A percentile compares a stretch with the other conserved stretches of the same genome.
Conservation (phyloP, 495 filamentous ascomycete genomes). For the Aspergillus taichungensis region DNA sequence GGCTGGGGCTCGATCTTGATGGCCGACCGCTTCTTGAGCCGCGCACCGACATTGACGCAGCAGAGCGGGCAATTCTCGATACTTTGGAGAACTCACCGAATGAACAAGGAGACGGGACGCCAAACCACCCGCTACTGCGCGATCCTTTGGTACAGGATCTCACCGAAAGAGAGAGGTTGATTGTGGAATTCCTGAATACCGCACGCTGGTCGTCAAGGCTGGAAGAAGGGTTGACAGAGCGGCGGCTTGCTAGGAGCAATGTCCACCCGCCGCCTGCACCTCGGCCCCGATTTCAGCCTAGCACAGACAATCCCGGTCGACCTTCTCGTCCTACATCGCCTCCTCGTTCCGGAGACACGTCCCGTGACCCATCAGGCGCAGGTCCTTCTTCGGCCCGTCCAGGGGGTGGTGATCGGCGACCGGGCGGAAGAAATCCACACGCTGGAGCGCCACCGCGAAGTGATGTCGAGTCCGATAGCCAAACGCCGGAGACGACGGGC, state of each 20-base stretch:
- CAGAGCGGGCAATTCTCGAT: slow-evolving; percentile 26
- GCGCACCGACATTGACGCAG: slow-evolving; percentile 23
- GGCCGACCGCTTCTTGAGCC: slow-evolving; percentile 5
- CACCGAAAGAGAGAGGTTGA: slow-evolving; percentile 47
- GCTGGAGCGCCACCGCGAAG: slow-evolving; percentile 39
- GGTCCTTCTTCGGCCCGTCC: slow-evolving; percentile 16
- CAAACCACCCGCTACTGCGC: slow-evolving; percentile 23
- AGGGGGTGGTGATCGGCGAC: slow-evolving; percentile 19
- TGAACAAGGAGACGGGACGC: slow-evolving; percentile 11
- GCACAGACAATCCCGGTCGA: slow-evolving; percentile 34
- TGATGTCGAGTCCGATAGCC: slow-evolving; percentile 13
- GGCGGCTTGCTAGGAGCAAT: slow-evolving; percentile 17
- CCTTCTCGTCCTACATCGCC: slow-evolving; percentile 31
- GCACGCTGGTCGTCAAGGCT: slow-evolving; percentile 31
- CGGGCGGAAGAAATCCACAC: slow-evolving; percentile 32
- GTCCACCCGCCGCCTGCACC: slow-evolving; percentile 19
- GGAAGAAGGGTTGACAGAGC: slow-evolving; percentile 27
- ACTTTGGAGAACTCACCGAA: slow-evolving; percentile 15
- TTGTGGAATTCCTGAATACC: slow-evolving; percentile 48
- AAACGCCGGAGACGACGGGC: slow-evolving; percentile 11
- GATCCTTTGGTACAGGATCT: slow-evolving; percentile 40
- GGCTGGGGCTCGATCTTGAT: slow-evolving; percentile 17
- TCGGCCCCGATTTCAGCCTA: slow-evolving; percentile 27
- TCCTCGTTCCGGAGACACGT: slow-evolving; percentile 16
- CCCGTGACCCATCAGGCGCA: slow-evolving; percentile 21